Percentiles rank a stretch among this genome's conserved stretches.
phyloP scores from a whole-genome alignment of 148 eudicot genomes.

The Vaccinium darrowii region DNA sequence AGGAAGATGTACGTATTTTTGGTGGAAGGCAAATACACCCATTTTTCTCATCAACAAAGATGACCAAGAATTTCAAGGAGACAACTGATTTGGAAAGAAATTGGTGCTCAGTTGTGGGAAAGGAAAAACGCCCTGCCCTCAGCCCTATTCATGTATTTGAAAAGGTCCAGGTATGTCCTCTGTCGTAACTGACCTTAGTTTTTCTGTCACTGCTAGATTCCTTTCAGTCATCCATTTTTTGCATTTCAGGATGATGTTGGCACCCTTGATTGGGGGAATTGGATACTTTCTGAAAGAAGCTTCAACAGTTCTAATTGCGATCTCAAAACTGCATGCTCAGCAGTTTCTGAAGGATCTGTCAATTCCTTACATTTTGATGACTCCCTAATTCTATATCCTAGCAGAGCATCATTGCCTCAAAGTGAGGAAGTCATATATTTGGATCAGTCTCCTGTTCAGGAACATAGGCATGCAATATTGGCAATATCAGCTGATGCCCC shows the following conservation, averaged over 20 bases:
- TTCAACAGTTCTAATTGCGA: conserved; percentile 24
- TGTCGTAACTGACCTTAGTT: conserved; percentile 4
- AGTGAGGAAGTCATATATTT: conserved; percentile 32
- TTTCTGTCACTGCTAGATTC: not conserved
- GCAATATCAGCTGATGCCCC: conserved; percentile 37
- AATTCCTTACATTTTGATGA: conserved; percentile 45
- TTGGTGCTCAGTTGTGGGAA: conserved; percentile 34
- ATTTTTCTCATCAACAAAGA: conserved; percentile 68
- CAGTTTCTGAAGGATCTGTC: conserved; percentile 33
- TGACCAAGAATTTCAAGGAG: conserved; percentile 52
- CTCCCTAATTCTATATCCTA: conserved; percentile 25
- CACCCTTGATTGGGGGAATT: conserved; percentile 68
- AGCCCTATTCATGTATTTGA: conserved; percentile 89
- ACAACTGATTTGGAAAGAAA: conserved; percentile 36
- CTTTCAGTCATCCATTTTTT: conserved; percentile 7
- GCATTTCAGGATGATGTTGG: conserved; percentile 46
- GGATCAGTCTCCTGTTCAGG: conserved; percentile 9
- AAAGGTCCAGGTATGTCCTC: conserved; percentile 49
- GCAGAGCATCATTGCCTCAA: conserved; percentile 23
- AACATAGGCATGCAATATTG: conserved; percentile 4
- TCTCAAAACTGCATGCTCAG: conserved; percentile 24
- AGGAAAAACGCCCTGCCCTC: conserved; percentile 38
- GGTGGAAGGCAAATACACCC: conserved; percentile 88
- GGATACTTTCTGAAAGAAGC: conserved; percentile 52
- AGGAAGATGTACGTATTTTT: conserved; percentile 90